A percentile compares a stretch with the other conserved stretches of the same genome.
Evolutionary conservation across 176 grass and related monocot genomes (phyloP).

Genomic region (Lolium perenne): DNA sequence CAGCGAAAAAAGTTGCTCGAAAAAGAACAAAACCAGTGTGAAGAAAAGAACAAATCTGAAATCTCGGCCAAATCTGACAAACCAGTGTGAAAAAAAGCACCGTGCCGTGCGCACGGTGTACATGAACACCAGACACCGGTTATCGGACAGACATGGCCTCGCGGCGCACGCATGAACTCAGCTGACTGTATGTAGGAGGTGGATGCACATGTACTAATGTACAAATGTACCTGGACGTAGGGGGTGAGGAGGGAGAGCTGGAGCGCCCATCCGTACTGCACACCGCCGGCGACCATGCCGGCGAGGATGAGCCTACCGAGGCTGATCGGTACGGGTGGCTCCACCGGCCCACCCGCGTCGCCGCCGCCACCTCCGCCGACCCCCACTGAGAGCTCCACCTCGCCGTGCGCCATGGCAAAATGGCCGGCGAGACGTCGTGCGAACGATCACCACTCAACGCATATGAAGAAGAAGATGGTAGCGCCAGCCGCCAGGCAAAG

Average conservation of each 20-base stretch:
- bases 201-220: background rate
- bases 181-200: background rate
- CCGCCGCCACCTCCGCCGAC: conserved; percentile 1
- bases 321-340: conserved; percentile 40
- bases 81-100: too few species aligned
- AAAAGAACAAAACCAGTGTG: background rate
- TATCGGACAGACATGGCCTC: too few species aligned
- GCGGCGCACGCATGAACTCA: too few species aligned
- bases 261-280: conserved; percentile 96
- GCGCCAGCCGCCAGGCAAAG: background rate
- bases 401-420: conserved; percentile 32
- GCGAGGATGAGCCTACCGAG: conserved; percentile 66
- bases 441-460: background rate
- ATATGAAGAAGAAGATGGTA: background rate
- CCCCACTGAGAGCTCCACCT: conserved; percentile 56
- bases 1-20: background rate
- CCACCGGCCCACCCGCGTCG: background rate
- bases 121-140: too few species aligned
- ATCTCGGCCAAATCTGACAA: background rate
- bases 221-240: conserved; percentile 76
- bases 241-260: conserved; percentile 96
- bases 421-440: background rate
- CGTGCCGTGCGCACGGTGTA: too few species aligned
- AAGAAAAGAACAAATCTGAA: conserved; percentile 1
- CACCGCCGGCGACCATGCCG: conserved; percentile 78